A percentile compares a stretch with the other conserved stretches of the same genome.
phyloP scores from a whole-genome alignment of 129 eudicot species.

The Kitagawia praeruptora region DNA sequence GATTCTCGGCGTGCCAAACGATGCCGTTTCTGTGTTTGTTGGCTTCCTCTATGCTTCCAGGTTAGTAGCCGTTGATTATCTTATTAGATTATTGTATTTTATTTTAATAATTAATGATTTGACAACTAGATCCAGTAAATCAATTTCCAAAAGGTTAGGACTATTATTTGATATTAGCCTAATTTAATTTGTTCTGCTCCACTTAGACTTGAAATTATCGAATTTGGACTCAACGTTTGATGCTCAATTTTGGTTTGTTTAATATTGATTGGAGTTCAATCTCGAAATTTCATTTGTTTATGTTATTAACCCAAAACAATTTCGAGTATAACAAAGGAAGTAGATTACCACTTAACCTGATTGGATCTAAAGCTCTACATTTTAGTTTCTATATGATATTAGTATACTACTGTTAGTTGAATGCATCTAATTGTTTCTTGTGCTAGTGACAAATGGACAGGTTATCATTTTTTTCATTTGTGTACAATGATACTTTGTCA shows the following conservation, averaged over 20 bases:
- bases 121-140: constrained; percentile 1
- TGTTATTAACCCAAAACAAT: not conserved
- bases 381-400: not conserved
- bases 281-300: not conserved
- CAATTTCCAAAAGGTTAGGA: not conserved
- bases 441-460: not conserved
- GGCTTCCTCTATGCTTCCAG: constrained; percentile 58
- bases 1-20: constrained; percentile 82
- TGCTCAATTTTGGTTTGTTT: not conserved
- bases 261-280: not conserved
- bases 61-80: constrained; percentile 27
- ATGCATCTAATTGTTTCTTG: not conserved
- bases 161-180: not conserved
- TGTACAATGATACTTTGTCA: not conserved
- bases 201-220: not conserved
- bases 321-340: not conserved
- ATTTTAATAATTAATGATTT: not conserved
- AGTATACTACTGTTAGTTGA: not conserved
- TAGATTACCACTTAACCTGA: not conserved
- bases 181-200: not conserved
- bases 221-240: not conserved
- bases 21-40: constrained; percentile 77
- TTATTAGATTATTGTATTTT: not conserved
- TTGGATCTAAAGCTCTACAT: not conserved
- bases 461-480: not conserved